Evolutionary conservation across 495 filamentous ascomycete species (phyloP).

Genomic region (Penicillium chermesinum): DNA sequence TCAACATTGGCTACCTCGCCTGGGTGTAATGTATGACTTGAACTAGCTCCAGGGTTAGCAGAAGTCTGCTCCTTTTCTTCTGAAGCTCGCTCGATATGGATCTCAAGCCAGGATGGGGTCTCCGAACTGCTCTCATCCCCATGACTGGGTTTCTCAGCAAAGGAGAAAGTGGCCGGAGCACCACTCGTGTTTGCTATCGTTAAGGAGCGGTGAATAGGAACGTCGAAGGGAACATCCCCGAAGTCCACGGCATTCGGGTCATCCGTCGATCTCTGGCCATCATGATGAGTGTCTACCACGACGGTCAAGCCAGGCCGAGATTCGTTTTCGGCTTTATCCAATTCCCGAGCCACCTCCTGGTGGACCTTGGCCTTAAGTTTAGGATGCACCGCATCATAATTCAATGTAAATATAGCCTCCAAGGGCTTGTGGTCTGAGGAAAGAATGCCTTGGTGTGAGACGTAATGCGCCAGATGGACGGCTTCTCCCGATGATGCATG

Average conservation of each 20-base stretch:
- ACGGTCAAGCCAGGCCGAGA: constrained; percentile 77
- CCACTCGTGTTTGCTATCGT: constrained; percentile 90
- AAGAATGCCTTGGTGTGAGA: constrained; percentile 78
- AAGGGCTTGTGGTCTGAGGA: constrained; percentile 97
- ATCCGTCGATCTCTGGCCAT: constrained; percentile 24
- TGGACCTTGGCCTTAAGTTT: constrained; percentile 78
- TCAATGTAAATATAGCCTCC: constrained; percentile 69
- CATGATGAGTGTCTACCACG: constrained; percentile 60
- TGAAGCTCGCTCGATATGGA: constrained; percentile 52
- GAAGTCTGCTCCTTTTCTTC: constrained; percentile 28
- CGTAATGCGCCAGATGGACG: constrained; percentile 70
- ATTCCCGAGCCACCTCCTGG: constrained; percentile 77
- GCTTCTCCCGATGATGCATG: constrained; percentile 28
- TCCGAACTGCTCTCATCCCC: constrained; percentile 37
- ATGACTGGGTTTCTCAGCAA: constrained; percentile 62
- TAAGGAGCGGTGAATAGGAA: constrained; percentile 55
- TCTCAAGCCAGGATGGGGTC: constrained; percentile 59
- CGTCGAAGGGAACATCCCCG: constrained; percentile 64
- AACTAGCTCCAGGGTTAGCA: constrained; percentile 18
- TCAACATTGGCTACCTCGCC: constrained; percentile 73
- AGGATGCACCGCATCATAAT: constrained; percentile 78
- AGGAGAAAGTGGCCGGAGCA: constrained; percentile 66
- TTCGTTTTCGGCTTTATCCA: constrained; percentile 93
- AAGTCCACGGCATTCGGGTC: constrained; percentile 65
- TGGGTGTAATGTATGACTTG: constrained; percentile 63